phyloP scores from a whole-genome alignment of 129 eudicot species.

The Pulicaria dysenterica region DNA sequence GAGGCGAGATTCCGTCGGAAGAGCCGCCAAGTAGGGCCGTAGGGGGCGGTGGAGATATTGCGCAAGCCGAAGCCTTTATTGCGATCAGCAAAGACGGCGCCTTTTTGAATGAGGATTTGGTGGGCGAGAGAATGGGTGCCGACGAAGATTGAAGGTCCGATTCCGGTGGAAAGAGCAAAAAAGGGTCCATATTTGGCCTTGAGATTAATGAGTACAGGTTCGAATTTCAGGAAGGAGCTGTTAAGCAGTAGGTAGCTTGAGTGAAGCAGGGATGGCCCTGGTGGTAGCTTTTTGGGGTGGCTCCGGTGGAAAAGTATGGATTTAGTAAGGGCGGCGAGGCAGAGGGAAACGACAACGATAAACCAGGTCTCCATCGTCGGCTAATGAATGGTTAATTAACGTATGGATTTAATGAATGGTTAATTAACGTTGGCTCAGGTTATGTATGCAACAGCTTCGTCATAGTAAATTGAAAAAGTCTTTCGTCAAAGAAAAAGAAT shows the following conservation, averaged over 20 bases:
- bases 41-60: slow-evolving; percentile 40
- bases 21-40: slow-evolving; percentile 60
- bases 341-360: slow-evolving; percentile 36
- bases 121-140: slow-evolving; percentile 49
- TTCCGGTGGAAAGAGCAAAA: slow-evolving; percentile 47
- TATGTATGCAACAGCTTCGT: too few relatives aligned
- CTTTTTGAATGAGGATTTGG: slow-evolving; percentile 50
- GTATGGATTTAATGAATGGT: too few relatives aligned
- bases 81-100: slow-evolving; percentile 61
- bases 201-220: slow-evolving; percentile 30
- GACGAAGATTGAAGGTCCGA: slow-evolving; percentile 40
- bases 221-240: slow-evolving; percentile 30
- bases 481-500: too few relatives aligned
- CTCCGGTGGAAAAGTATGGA: slow-evolving; percentile 4
- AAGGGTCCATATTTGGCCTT: slow-evolving; percentile 52
- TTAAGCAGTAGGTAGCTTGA: slow-evolving; percentile 29
- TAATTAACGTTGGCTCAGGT: not conserved
- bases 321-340: slow-evolving; percentile 33
- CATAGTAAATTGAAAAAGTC: too few relatives aligned
- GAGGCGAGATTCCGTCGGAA: slow-evolving; percentile 55
- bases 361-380: slow-evolving; percentile 44
- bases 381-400: too few relatives aligned
- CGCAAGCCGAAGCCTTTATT: slow-evolving; percentile 26
- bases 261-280: slow-evolving; percentile 47
- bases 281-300: slow-evolving; percentile 44